Conservation (phyloP, 768 basidiomycete genomes). For the Clathrus columnatus region DNA sequence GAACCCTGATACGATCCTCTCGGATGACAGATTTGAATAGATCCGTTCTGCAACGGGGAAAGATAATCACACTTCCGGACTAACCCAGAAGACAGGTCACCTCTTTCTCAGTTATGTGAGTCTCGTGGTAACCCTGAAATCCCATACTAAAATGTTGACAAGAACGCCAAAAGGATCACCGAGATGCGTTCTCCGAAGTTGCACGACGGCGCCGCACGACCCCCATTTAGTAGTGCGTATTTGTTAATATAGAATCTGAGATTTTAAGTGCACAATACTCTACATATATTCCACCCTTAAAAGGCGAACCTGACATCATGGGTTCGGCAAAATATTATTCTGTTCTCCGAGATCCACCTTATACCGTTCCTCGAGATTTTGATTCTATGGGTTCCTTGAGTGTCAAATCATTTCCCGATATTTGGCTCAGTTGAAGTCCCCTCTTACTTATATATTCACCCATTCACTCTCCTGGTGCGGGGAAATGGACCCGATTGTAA, state of each 20-base stretch:
- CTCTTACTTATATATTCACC: neutral
- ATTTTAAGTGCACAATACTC: too few relatives aligned
- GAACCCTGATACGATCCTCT: neutral
- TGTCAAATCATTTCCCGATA: neutral
- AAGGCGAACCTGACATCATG: too few relatives aligned
- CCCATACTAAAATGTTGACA: too few relatives aligned
- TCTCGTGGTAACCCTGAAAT: neutral
- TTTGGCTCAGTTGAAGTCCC: neutral
- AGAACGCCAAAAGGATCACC: too few relatives aligned
- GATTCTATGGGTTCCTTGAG: neutral
- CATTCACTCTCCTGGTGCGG: neutral
- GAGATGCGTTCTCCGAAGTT: too few relatives aligned
- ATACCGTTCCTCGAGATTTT: neutral
- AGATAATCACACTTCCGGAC: neutral
- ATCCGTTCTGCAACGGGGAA: neutral
- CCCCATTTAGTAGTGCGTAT: too few relatives aligned
- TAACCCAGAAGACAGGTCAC: neutral
- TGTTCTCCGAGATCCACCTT: too few relatives aligned
- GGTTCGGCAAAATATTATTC: too few relatives aligned
- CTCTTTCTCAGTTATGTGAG: neutral
- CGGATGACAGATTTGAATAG: neutral
- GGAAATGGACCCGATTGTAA: neutral
- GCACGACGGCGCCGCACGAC: too few relatives aligned
- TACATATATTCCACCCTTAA: too few relatives aligned
- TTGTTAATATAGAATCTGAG: too few relatives aligned